Evolutionary conservation across 2,329 filamentous ascomycete species (phyloP).

Genomic region (Hymenoscyphus albidus): DNA sequence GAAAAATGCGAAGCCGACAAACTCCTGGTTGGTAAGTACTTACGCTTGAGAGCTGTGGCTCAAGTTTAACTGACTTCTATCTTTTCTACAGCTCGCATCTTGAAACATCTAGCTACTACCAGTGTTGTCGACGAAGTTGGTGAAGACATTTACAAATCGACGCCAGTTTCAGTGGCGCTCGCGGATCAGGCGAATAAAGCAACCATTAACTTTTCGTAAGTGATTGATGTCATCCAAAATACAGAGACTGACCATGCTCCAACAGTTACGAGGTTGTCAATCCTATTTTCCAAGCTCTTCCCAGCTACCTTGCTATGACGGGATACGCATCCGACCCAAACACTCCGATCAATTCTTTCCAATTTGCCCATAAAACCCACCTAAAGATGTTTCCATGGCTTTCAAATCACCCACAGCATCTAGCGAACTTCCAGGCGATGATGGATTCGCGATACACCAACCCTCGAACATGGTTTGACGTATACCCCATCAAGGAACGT

Average conservation of each 20-base stretch:
- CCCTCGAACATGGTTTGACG: neutral
- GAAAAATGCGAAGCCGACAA: neutral
- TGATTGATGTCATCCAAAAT: neutral
- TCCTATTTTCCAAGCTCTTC: conserved; percentile 4
- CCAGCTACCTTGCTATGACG: neutral
- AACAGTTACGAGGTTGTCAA: neutral
- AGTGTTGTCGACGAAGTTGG: neutral
- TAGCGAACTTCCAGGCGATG: neutral
- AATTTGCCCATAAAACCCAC: conserved; percentile 1
- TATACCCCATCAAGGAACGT: neutral
- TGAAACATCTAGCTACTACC: neutral
- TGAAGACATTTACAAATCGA: neutral
- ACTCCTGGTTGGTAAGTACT: neutral
- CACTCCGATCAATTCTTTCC: neutral
- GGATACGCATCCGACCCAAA: neutral
- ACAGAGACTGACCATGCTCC: too few species aligned
- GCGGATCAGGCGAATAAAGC: neutral
- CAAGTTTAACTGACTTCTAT: neutral
- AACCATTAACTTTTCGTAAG: neutral
- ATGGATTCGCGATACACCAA: neutral
- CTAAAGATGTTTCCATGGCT: neutral
- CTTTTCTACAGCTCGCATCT: neutral
- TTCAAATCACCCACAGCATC: neutral
- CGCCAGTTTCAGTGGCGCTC: neutral
- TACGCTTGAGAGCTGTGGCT: neutral